Conservation (phyloP, 2,329 filamentous ascomycete genomes). For the Nakataea oryzae region DNA sequence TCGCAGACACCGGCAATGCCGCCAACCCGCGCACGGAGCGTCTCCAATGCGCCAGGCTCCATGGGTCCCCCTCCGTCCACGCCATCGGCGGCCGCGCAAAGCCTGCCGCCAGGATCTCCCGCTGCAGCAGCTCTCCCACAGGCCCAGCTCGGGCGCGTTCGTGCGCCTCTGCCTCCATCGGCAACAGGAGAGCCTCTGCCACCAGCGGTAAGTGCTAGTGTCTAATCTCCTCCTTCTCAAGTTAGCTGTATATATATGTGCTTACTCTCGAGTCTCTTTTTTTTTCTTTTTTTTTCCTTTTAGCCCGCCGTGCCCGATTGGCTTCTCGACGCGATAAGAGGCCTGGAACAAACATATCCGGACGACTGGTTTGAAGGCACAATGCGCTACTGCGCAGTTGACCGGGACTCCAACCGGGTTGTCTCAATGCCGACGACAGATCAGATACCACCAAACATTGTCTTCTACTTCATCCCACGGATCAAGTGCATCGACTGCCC, state of each 20-base stretch:
- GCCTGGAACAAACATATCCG: slow-evolving; percentile 61
- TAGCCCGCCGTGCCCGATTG: slow-evolving; percentile 51
- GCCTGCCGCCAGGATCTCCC: slow-evolving; percentile 11
- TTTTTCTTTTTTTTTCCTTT: slow-evolving; percentile 11
- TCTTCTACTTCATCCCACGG: slow-evolving; percentile 75
- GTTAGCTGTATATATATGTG: slow-evolving; percentile 7
- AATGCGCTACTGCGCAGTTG: slow-evolving; percentile 83
- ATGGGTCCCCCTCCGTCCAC: slow-evolving; percentile 46
- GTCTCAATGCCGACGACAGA: slow-evolving; percentile 33
- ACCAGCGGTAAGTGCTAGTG: slow-evolving; percentile 45
- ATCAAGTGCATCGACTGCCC: slow-evolving; percentile 90
- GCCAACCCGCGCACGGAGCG: not conserved
- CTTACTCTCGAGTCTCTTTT: slow-evolving; percentile 2
- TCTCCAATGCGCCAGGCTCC: slow-evolving; percentile 24
- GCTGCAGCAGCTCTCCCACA: slow-evolving; percentile 19
- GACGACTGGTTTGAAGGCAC: slow-evolving; percentile 77
- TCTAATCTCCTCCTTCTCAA: slow-evolving; percentile 10
- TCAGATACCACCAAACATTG: slow-evolving; percentile 51
- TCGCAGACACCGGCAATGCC: slow-evolving; percentile 32
- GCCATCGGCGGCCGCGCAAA: slow-evolving; percentile 20
- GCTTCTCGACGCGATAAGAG: slow-evolving; percentile 65
- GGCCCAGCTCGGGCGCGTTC: slow-evolving; percentile 54
- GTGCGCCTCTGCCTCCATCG: slow-evolving; percentile 47
- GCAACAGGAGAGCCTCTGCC: slow-evolving; percentile 44
- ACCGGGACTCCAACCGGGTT: slow-evolving; percentile 57